phyloP scores from a whole-genome alignment of 805 yeast species.

The Candida stauntonica region DNA sequence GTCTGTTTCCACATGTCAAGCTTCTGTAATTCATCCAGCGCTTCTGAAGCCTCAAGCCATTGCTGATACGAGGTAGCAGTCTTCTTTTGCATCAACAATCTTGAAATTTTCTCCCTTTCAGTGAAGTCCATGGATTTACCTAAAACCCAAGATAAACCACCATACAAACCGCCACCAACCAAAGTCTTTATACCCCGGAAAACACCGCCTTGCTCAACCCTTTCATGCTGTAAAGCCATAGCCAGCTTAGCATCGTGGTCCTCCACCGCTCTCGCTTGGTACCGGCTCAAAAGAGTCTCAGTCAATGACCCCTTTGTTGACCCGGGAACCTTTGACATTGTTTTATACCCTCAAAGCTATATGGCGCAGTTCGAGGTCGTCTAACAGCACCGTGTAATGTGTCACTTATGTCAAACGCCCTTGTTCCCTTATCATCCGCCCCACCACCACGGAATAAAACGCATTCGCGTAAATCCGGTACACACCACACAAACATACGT shows the following conservation, averaged over 20 bases:
- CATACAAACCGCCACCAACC: not conserved
- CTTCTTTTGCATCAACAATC: conserved; percentile 39
- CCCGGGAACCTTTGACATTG: too few species aligned
- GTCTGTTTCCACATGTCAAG: conserved; percentile 69
- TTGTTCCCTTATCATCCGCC: not conserved
- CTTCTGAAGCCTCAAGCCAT: conserved; percentile 64
- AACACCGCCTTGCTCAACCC: not conserved
- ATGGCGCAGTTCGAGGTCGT: too few species aligned
- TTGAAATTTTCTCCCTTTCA: conserved; percentile 34
- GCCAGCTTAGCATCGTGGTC: not conserved
- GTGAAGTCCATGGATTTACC: conserved; percentile 16
- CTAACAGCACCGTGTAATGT: not conserved
- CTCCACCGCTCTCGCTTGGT: conserved; percentile 6
- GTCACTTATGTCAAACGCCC: not conserved
- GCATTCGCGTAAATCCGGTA: not conserved
- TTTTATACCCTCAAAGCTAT: too few species aligned
- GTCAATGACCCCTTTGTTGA: conserved; percentile 1
- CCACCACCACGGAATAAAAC: too few species aligned
- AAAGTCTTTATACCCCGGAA: not conserved
- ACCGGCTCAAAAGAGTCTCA: conserved; percentile 9
- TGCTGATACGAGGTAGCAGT: conserved; percentile 49
- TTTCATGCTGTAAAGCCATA: not conserved
- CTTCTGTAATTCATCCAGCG: conserved; percentile 61
- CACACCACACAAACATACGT: not conserved
- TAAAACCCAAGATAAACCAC: conserved; percentile 5